phyloP scores from a whole-genome alignment of 768 basidiomycete genomes.

The Lactarius psammicola region DNA sequence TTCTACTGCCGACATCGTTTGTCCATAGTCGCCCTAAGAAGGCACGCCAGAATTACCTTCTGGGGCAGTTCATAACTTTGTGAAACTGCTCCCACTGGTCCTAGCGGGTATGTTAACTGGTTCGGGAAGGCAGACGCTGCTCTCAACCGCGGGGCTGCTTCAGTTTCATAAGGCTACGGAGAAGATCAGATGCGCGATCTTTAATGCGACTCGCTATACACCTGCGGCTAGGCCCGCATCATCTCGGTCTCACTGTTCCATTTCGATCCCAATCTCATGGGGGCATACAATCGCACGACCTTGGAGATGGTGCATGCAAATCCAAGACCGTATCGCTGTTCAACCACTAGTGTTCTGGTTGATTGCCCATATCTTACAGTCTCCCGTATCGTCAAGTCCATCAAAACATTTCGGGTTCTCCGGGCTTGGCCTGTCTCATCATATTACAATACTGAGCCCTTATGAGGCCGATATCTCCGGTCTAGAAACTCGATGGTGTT shows the following conservation, averaged over 20 bases:
- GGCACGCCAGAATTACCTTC: not conserved
- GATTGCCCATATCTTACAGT: not conserved
- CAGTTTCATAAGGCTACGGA: not conserved
- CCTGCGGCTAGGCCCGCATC: not conserved
- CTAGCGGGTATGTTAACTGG: not conserved
- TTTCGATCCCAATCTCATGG: not conserved
- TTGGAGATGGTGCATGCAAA: not conserved
- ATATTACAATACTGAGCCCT: not conserved
- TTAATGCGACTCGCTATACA: not conserved
- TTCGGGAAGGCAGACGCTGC: not conserved
- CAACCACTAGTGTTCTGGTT: not conserved
- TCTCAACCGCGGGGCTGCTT: not conserved
- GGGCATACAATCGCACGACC: not conserved
- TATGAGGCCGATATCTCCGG: not conserved
- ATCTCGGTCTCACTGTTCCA: not conserved
- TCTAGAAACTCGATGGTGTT: not conserved
- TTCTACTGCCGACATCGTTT: not conserved
- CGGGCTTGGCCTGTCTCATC: not conserved
- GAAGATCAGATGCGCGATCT: not conserved
- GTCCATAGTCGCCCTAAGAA: not conserved
- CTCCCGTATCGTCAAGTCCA: not conserved
- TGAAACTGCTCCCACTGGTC: too few relatives aligned
- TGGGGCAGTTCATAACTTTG: not conserved
- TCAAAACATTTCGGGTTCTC: not conserved
- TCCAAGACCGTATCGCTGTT: not conserved